Evolutionary conservation across 139 green algal genomes (phyloP), one percentile per base, ranked within the genome.

Genomic region (Dunaliella sp.): DNA sequence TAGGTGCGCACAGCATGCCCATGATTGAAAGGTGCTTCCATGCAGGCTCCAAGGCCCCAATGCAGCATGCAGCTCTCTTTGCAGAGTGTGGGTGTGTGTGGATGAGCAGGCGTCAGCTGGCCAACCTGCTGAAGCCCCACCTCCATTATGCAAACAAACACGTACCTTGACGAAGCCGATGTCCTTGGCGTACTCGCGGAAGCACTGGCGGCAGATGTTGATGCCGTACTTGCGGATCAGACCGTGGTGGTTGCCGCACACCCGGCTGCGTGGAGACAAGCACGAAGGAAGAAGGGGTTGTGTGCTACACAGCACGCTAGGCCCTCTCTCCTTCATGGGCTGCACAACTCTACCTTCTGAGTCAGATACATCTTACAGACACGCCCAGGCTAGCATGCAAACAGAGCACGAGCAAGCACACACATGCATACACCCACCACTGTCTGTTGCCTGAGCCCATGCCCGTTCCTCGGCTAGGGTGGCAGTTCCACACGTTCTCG

Each of bases 171-270:
- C 88, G 92, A 99, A 99, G 85, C 96, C 97, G 83, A 99, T 99
- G 90, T 98, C 96, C 87, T 96, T 97, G 81, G 97, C 92, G 85
- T 98, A 97, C 91, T 98, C 95, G 38, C 97, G 94, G 95, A 99
- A 99, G 95, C 97, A 99, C 94, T 99, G 97, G 76, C 97, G 93
- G 96, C 97, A 99, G 88, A 98, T 97, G 93, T 99, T 99, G 88
- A 99, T 90, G 88, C 94, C 94, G 92, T 99, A 99, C 95, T 99
- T 99, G 90, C 97, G 95, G 94, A 99, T 98, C 87, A 99, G 89
- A 86, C 94, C 97, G 90, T 97, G 95, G 84, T 94, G 91, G 93
- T 99, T 99, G 87, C 92, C 92, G 94, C 97, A 99, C 83, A 99
- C 97, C 37, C 97, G 97, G 97, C 97, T 98, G 94, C 94, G 93